Conservation (phyloP, 208 protist genomes). For the Crithidia bombi region DNA sequence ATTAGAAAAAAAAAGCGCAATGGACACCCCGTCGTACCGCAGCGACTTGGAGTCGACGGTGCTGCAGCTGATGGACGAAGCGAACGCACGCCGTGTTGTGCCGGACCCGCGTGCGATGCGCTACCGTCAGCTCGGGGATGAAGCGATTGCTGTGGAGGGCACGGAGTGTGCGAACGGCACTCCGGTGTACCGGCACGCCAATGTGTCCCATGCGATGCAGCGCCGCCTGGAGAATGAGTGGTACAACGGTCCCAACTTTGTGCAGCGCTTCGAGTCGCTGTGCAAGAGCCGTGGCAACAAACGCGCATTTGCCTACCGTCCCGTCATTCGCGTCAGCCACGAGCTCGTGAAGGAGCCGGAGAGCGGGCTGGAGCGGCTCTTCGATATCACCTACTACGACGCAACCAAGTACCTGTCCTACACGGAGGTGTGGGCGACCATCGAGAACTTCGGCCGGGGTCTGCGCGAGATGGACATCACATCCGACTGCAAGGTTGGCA, state of each 20-base stretch:
- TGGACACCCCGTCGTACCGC: conserved; percentile 24
- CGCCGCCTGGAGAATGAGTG: conserved; percentile 44
- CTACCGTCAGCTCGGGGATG: conserved; percentile 29
- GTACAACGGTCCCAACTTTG: conserved; percentile 50
- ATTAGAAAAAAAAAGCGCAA: no score
- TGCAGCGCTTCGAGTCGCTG: conserved; percentile 51
- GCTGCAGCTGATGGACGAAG: conserved; percentile 44
- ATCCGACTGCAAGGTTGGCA: conserved; percentile 43
- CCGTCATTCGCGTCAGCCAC: conserved; percentile 42
- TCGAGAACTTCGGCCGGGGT: conserved; percentile 65
- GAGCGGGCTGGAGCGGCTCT: conserved; percentile 53
- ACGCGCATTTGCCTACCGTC: conserved; percentile 62
- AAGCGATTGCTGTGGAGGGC: conserved; percentile 22
- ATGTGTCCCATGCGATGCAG: conserved; percentile 48
- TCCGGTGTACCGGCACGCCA: conserved; percentile 43
- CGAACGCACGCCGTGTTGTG: conserved; percentile 42
- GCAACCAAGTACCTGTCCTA: conserved; percentile 60
- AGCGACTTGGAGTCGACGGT: conserved; percentile 54
- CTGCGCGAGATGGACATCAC: conserved; percentile 53
- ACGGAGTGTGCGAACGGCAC: conserved; percentile 39
- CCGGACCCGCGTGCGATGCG: conserved; percentile 33
- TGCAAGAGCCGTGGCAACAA: conserved; percentile 32
- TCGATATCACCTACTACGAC: conserved; percentile 61
- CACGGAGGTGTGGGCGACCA: conserved; percentile 47
- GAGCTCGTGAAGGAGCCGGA: conserved; percentile 49